phyloP scores from a whole-genome alignment of 176 grass and related monocot species.

The Musa acuminata region DNA sequence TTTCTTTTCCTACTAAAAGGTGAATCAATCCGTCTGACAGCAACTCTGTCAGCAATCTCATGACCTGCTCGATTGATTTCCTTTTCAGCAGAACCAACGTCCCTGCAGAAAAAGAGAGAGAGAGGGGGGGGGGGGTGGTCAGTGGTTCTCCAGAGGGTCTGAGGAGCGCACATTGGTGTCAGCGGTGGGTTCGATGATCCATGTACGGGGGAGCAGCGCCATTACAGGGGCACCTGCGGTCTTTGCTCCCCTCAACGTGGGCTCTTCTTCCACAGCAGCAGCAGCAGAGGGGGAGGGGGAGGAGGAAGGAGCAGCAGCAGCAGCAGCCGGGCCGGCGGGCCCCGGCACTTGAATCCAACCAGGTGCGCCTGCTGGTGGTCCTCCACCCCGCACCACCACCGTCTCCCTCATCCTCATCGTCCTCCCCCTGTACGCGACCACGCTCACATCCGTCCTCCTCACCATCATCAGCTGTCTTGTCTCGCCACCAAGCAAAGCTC shows the following conservation, averaged over 20 bases:
- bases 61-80: too few species aligned
- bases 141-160: too few species aligned
- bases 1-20: not conserved
- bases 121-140: too few species aligned
- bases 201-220: not conserved
- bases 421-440: not conserved
- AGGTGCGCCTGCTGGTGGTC: not conserved
- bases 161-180: not conserved
- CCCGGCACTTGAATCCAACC: not conserved
- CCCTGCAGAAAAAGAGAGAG: too few species aligned
- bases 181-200: not conserved
- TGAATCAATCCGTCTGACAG: not conserved
- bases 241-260: not conserved
- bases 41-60: not conserved
- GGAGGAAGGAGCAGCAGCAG: too few species aligned
- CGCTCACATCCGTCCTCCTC: not conserved
- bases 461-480: too few species aligned
- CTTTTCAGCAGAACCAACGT: too few species aligned
- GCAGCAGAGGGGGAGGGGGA: too few species aligned
- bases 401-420: not conserved
- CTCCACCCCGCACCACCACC: not conserved
- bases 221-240: not conserved
- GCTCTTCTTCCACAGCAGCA: not conserved
- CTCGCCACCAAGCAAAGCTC: not conserved
- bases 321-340: not conserved